These are phyloP conservation scores for Lactifluus subvellereus DNA, from an alignment of 768 basidiomycete genomes.

Conservation along the genomic window DNA sequence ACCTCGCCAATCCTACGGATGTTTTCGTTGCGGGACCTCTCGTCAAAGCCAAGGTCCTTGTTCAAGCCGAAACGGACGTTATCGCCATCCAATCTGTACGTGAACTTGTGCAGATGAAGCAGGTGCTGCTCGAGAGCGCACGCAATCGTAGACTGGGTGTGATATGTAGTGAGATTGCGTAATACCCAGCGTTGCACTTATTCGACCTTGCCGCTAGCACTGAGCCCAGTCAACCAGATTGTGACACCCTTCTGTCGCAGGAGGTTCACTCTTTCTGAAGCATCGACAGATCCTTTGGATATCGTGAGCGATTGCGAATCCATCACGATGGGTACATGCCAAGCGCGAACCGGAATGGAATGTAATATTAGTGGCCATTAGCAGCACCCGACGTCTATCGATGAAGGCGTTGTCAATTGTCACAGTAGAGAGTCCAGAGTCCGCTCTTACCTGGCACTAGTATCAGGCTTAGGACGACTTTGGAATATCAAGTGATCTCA, in stretches of 20 bases:
- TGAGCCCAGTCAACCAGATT: constrained; percentile 89
- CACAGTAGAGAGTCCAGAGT: background rate
- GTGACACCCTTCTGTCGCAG: constrained; percentile 12
- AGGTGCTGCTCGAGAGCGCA: constrained; percentile 96
- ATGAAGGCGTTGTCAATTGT: background rate
- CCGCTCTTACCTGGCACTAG: too few species aligned
- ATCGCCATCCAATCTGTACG: constrained; percentile 94
- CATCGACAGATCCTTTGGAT: constrained; percentile 13
- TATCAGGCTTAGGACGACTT: too few species aligned
- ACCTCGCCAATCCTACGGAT: constrained; percentile 97
- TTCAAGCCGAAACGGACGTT: constrained; percentile 94
- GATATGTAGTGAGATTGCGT: background rate
- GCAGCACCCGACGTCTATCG: background rate
- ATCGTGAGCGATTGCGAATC: constrained; percentile 4
- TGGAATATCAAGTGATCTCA: background rate
- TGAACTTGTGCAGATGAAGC: constrained; percentile 75
- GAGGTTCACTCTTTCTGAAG: constrained; percentile 11
- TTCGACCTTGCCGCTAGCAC: constrained; percentile 87
- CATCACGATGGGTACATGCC: background rate
- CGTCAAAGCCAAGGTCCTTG: constrained; percentile 93
- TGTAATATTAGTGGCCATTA: constrained; percentile 43
- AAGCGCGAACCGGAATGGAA: constrained; percentile 15
- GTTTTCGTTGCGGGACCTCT: constrained; percentile 88
- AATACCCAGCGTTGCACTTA: background rate
- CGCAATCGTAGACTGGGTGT: constrained; percentile 83